Evolutionary conservation across 2,329 filamentous ascomycete genomes (phyloP).

Genomic region (Thelonectria rubi): DNA sequence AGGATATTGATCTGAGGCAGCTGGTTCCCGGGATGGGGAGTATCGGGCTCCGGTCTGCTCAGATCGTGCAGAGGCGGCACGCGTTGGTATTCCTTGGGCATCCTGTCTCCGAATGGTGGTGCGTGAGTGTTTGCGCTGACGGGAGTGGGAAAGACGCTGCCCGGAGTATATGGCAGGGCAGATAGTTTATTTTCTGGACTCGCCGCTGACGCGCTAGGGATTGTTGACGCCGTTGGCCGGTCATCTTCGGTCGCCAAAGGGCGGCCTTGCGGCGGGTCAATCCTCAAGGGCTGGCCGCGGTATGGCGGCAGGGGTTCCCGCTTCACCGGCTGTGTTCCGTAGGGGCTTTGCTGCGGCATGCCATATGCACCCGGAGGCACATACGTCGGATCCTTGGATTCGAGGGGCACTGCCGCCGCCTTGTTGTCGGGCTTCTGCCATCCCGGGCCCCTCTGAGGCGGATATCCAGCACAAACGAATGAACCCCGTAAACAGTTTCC

Average conservation of each 20-base stretch:
- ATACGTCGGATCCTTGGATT: conserved; percentile 81
- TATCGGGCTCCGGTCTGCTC: conserved; percentile 64
- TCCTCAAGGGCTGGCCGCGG: conserved; percentile 68
- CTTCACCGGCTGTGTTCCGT: conserved; percentile 54
- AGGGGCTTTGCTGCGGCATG: conserved; percentile 61
- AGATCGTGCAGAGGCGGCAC: conserved; percentile 69
- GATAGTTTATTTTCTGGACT: conserved; percentile 72
- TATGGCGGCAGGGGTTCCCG: conserved; percentile 68
- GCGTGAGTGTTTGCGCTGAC: conserved; percentile 64
- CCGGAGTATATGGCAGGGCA: conserved; percentile 62
- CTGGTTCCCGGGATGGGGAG: conserved; percentile 59
- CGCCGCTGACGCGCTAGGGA: conserved; percentile 64
- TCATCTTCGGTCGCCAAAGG: conserved; percentile 66
- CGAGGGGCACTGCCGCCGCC: conserved; percentile 75
- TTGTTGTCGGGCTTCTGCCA: conserved; percentile 82
- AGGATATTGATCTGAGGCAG: conserved; percentile 68
- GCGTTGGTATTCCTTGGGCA: conserved; percentile 67
- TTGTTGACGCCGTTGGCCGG: conserved; percentile 65
- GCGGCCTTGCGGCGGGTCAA: conserved; percentile 69
- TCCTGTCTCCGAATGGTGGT: conserved; percentile 57
- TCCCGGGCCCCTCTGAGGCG: conserved; percentile 73
- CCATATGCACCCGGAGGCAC: conserved; percentile 69
- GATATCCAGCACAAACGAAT: conserved; percentile 92
- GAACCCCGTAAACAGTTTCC: conserved; percentile 91
- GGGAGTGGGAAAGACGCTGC: conserved; percentile 69